Conservation (phyloP, 2,329 filamentous ascomycete species). For the Nothophoma quercina region DNA sequence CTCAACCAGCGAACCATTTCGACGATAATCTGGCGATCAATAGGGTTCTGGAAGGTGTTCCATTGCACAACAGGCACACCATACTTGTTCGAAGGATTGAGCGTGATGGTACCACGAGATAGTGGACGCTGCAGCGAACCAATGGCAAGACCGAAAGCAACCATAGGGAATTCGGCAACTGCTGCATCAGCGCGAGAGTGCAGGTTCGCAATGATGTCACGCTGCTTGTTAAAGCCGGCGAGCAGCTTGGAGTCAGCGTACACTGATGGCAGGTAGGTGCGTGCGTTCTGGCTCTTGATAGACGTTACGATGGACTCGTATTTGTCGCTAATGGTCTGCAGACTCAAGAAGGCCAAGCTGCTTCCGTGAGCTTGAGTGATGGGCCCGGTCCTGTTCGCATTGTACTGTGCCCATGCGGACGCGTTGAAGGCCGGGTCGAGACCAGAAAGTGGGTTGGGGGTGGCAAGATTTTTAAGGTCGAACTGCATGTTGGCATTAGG, state of each 20-base stretch:
- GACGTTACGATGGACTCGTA: conserved; percentile 25
- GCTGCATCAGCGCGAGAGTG: conserved; percentile 35
- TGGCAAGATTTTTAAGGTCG: conserved; percentile 31
- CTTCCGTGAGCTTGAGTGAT: conserved; percentile 35
- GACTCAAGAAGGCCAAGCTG: conserved; percentile 31
- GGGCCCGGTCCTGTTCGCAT: conserved; percentile 35
- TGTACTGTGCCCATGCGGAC: conserved; percentile 37
- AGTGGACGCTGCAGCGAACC: conserved; percentile 32
- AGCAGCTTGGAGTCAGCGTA: conserved; percentile 28
- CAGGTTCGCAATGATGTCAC: conserved; percentile 33
- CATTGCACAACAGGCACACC: conserved; percentile 44
- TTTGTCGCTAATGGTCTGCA: conserved; percentile 27
- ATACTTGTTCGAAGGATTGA: conserved; percentile 46
- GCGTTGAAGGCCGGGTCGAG: conserved; percentile 36
- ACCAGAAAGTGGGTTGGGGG: conserved; percentile 29
- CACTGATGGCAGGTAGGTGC: conserved; percentile 25
- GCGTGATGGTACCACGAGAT: conserved; percentile 48
- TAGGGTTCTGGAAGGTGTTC: conserved; percentile 46
- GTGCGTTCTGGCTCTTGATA: conserved; percentile 28
- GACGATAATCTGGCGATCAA: conserved; percentile 46
- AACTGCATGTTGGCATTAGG: conserved; percentile 30
- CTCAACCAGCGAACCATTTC: conserved; percentile 48
- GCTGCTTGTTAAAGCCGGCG: conserved; percentile 33
- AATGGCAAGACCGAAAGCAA: conserved; percentile 32
- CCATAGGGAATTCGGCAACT: conserved; percentile 43